Percentiles rank a stretch among this genome's conserved stretches.
phyloP scores from a whole-genome alignment of 2,329 filamentous ascomycete genomes.

The Phaeoacremonium minimum region DNA sequence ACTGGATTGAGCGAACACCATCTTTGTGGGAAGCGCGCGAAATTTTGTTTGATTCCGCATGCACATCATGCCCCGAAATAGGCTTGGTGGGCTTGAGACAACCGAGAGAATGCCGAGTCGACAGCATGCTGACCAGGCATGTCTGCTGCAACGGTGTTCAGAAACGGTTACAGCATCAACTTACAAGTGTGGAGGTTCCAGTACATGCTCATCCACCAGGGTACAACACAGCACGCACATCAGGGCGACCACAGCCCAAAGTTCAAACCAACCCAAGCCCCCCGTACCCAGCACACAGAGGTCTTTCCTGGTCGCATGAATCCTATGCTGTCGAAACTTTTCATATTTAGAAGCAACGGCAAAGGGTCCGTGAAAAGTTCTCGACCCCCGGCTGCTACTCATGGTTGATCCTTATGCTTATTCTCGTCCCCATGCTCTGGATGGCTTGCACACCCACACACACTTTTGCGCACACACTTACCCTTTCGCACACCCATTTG shows the following conservation, averaged over 20 bases:
- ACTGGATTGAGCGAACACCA: too few relatives aligned
- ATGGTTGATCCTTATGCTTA: too few relatives aligned
- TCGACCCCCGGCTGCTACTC: too few relatives aligned
- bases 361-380: too few relatives aligned
- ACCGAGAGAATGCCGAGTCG: background rate
- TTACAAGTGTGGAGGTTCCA: too few relatives aligned
- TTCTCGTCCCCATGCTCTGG: too few relatives aligned
- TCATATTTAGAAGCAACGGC: conserved; percentile 8
- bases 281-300: conserved; percentile 5
- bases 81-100: conserved; percentile 3
- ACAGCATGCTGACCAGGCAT: background rate
- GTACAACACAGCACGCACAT: background rate
- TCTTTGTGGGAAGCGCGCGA: background rate
- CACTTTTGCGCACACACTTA: too few relatives aligned
- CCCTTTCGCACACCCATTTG: too few relatives aligned
- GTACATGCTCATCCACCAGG: background rate
- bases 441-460: too few relatives aligned
- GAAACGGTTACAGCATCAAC: too few relatives aligned
- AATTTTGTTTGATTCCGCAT: background rate
- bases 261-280: too few relatives aligned
- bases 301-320: conserved; percentile 7
- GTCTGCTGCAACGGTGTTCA: background rate
- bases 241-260: conserved; percentile 3
- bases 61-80: conserved; percentile 3
- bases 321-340: conserved; percentile 8